Conservation (phyloP, 805 yeast genomes). For the Dipodascus geniculatus region DNA sequence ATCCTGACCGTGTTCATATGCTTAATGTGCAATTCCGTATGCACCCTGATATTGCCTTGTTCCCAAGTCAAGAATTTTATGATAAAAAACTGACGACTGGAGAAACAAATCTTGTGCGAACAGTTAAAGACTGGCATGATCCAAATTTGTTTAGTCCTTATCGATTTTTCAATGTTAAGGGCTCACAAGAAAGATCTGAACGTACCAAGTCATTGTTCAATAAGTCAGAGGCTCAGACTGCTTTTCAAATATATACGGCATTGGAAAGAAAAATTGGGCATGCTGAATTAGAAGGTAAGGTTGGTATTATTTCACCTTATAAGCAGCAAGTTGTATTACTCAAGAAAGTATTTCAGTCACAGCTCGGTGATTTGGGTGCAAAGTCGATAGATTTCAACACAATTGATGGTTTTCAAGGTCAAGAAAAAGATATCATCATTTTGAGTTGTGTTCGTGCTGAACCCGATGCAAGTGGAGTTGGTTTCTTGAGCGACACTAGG, state of each 20-base stretch:
- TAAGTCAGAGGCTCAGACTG: slow-evolving; percentile 56
- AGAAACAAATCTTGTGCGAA: slow-evolving; percentile 48
- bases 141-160: slow-evolving; percentile 53
- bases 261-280: slow-evolving; percentile 30
- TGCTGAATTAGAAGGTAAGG: slow-evolving; percentile 50
- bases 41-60: slow-evolving; percentile 85
- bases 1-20: slow-evolving; percentile 50
- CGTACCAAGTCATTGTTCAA: slow-evolving; percentile 64
- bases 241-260: slow-evolving; percentile 50
- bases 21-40: slow-evolving; percentile 92
- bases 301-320: slow-evolving; percentile 92
- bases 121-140: slow-evolving; percentile 66
- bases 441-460: slow-evolving; percentile 94
- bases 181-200: slow-evolving; percentile 52
- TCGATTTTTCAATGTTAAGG: slow-evolving; percentile 57
- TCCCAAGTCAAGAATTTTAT: slow-evolving; percentile 82
- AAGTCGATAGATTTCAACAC: slow-evolving; percentile 79
- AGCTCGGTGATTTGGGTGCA: slow-evolving; percentile 52
- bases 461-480: slow-evolving; percentile 44
- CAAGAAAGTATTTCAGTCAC: slow-evolving; percentile 41
- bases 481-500: slow-evolving; percentile 80
- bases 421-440: slow-evolving; percentile 87
- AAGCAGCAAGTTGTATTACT: slow-evolving; percentile 68
- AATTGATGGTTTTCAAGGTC: slow-evolving; percentile 97
- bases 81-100: slow-evolving; percentile 66